A percentile compares a stretch with the other conserved stretches of the same genome.
phyloP scores from a whole-genome alignment of 192 early-diverging fungal genomes.

The Thamnidium elegans region DNA sequence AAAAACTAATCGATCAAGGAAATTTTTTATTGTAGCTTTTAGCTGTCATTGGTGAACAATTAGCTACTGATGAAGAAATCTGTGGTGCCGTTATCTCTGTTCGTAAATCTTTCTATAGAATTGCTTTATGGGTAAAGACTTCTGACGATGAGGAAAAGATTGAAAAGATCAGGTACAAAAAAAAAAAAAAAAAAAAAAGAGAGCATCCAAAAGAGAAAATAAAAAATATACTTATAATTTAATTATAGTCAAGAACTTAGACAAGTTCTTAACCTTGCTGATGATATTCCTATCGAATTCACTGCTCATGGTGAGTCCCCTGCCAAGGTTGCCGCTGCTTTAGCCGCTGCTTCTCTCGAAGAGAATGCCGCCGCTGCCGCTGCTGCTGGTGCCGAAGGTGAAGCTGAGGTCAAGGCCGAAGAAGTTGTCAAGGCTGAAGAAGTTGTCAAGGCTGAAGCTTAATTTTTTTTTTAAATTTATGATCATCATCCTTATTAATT shows the following conservation, averaged over 20 bases:
- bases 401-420: neutral
- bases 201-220: too few relatives aligned
- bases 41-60: conserved; percentile 86
- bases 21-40: conserved; percentile 56
- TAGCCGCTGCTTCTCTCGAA: conserved; percentile 1
- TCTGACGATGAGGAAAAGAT: conserved; percentile 50
- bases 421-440: neutral
- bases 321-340: conserved; percentile 8
- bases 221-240: neutral
- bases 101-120: conserved; percentile 78
- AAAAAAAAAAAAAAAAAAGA: neutral
- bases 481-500: too few relatives aligned
- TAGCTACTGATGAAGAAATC: conserved; percentile 74
- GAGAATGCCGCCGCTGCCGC: neutral
- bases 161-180: conserved; percentile 50
- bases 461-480: too few relatives aligned
- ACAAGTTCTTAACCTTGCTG: conserved; percentile 41
- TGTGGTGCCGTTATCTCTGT: conserved; percentile 88
- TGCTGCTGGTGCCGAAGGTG: neutral
- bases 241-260: conserved; percentile 53
- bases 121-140: conserved; percentile 81
- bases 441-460: neutral
- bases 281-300: conserved; percentile 50
- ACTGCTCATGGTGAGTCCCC: conserved; percentile 50
- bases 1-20: too few relatives aligned